Evolutionary conservation across 352 stramenopile genomes (phyloP), one percentile per base, ranked within the genome.

Genomic region (Globisporangium nodosum): DNA sequence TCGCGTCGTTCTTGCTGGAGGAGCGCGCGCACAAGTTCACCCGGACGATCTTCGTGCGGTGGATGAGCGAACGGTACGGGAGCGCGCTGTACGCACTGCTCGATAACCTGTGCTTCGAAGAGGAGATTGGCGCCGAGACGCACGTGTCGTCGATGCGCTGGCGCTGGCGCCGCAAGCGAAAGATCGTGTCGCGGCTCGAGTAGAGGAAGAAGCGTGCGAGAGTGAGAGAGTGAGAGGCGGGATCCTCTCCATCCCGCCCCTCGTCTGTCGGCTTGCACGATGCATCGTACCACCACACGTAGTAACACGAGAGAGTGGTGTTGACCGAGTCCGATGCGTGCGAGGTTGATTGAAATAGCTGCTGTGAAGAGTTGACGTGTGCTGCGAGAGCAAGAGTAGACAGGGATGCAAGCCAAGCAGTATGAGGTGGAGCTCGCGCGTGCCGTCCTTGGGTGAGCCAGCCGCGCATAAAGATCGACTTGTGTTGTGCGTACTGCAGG

Each of bases 101-200:
- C 42, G 85, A 95, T 65, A 95, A 93, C 33, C 72, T 95, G 37
- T 90, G 73, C 63, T 95, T 95, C 47, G 83, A 90, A 51, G 81
- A 92, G 64, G 81, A 94, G 51, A 71, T 85, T 58, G 85, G 76
- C 27, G 79, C 76, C 21, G 82, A 92, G 61, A 88, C 68, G n/a
- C 79, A 90, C 46, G 61, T 87, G 45, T 88, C 85, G 16, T 92
- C 82, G 5, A 92, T 95, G 84, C 83, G 85, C 60, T 95, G 85
- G 85, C 80, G 85, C n/a, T 93, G 85, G 83, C 81, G 85, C 33
- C 81, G 84, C 45, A 92, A 93, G 64, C 77, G 85, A 24, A 95
- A 95, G 60, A 74, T 93, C 45, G 69, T 95, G 11, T 90, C 85
- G 6, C 80, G 85, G 33, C 61, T 95, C 21, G 81, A 93, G 67